These are phyloP conservation scores for Dictyostelium intermedium DNA, from an alignment of 78 protist species.

Conservation along the genomic window DNA sequence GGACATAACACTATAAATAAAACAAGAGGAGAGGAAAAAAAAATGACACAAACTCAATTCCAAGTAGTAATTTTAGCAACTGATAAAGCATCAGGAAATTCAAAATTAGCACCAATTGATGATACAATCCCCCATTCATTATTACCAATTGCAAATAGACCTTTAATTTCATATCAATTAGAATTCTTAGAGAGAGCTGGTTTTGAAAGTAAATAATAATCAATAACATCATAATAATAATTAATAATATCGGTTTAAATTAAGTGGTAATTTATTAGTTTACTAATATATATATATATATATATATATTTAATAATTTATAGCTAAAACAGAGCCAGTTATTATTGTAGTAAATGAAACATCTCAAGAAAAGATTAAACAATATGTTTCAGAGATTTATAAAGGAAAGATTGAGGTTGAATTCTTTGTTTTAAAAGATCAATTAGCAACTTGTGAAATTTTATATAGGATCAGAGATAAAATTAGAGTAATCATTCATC, in stretches of 20 bases:
- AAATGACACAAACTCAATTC: constrained; percentile 13
- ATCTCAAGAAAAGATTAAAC: constrained; percentile 35
- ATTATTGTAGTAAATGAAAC: background rate
- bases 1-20: too few relatives aligned
- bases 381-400: constrained; percentile 72
- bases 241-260: too few relatives aligned
- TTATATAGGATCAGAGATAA: constrained; percentile 78
- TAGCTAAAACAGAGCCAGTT: constrained; percentile 15
- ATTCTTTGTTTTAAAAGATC: constrained; percentile 71
- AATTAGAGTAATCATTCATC: constrained; percentile 38
- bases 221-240: background rate
- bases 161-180: constrained; percentile 88
- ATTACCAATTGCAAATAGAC: constrained; percentile 89
- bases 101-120: constrained; percentile 75
- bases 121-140: constrained; percentile 69
- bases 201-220: constrained; percentile 54
- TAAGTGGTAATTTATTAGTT: too few relatives aligned
- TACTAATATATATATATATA: too few relatives aligned
- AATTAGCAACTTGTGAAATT: constrained; percentile 81
- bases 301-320: background rate
- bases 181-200: constrained; percentile 79
- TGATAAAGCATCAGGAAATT: constrained; percentile 17
- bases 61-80: constrained; percentile 52
- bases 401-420: constrained; percentile 78
- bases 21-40: background rate